Evolutionary conservation across 2,329 filamentous ascomycete species (phyloP).

Genomic region (Aspergillus sp.): DNA sequence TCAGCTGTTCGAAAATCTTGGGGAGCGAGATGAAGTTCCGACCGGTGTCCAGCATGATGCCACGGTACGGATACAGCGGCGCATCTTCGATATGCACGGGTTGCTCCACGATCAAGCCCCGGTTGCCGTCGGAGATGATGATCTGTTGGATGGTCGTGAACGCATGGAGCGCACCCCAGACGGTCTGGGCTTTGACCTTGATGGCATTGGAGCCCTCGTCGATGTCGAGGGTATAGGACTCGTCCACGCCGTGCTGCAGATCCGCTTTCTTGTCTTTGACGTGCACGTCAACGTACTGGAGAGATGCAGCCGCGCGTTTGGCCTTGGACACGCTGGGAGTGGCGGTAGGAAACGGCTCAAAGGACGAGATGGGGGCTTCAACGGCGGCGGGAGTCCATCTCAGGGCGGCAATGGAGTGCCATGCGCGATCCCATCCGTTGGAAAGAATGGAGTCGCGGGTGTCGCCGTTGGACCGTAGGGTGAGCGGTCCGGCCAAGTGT

Average conservation of each 20-base stretch:
- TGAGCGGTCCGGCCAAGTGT: slow-evolving; percentile 36
- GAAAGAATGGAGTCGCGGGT: slow-evolving; percentile 32
- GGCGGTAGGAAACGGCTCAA: slow-evolving; percentile 50
- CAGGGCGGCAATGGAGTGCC: slow-evolving; percentile 46
- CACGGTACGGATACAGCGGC: slow-evolving; percentile 54
- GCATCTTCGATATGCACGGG: slow-evolving; percentile 51
- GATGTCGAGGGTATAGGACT: slow-evolving; percentile 54
- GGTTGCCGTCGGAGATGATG: slow-evolving; percentile 47
- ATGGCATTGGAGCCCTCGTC: slow-evolving; percentile 39
- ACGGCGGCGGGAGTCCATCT: slow-evolving; percentile 55
- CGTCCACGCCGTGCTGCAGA: slow-evolving; percentile 56
- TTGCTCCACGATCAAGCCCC: slow-evolving; percentile 51
- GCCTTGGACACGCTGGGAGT: slow-evolving; percentile 22
- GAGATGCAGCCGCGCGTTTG: slow-evolving; percentile 28
- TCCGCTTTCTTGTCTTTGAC: slow-evolving; percentile 46
- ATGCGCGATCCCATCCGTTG: slow-evolving; percentile 52
- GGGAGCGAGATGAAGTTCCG: slow-evolving; percentile 53
- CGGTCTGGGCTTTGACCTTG: slow-evolving; percentile 48
- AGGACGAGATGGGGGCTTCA: slow-evolving; percentile 52
- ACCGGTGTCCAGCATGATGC: slow-evolving; percentile 55
- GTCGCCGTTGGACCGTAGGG: slow-evolving; percentile 36
- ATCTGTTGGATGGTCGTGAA: slow-evolving; percentile 59
- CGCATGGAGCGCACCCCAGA: slow-evolving; percentile 55
- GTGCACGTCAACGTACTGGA: slow-evolving; percentile 47
- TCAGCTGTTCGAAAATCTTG: slow-evolving; percentile 55